Percentiles rank a stretch among this genome's conserved stretches.
phyloP scores from a whole-genome alignment of 352 stramenopile genomes.

The Pythium aphanidermatum region DNA sequence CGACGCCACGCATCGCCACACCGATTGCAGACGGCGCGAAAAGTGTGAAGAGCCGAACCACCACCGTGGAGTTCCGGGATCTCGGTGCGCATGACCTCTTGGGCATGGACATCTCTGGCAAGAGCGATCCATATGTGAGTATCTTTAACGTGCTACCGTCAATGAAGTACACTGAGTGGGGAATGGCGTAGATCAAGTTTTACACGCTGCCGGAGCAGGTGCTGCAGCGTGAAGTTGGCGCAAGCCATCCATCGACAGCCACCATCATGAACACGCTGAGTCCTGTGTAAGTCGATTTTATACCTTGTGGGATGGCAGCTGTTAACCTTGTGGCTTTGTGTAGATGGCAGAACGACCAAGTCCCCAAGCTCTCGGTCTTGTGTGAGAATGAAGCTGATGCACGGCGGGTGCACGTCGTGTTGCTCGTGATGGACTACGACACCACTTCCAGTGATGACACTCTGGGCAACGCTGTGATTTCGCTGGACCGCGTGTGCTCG shows the following conservation, averaged over 20 bases:
- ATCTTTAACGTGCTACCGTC: too few relatives aligned
- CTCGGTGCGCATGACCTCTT: slow-evolving; percentile 52
- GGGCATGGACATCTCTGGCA: slow-evolving; percentile 68
- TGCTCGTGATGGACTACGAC: slow-evolving; percentile 83
- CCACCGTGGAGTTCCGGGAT: slow-evolving; percentile 54
- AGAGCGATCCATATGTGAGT: slow-evolving; percentile 74
- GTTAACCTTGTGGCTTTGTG: not conserved
- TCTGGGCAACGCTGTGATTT: slow-evolving; percentile 55
- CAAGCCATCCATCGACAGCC: slow-evolving; percentile 42
- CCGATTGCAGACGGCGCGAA: slow-evolving; percentile 3
- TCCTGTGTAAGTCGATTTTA: slow-evolving; percentile 46
- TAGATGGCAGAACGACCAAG: slow-evolving; percentile 58
- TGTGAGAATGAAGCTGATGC: slow-evolving; percentile 48
- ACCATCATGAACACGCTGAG: slow-evolving; percentile 65
- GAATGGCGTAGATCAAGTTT: slow-evolving; percentile 53
- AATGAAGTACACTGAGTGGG: too few relatives aligned
- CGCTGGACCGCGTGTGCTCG: slow-evolving; percentile 47
- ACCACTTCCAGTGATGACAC: slow-evolving; percentile 62
- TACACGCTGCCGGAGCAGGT: slow-evolving; percentile 51
- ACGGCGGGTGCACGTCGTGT: slow-evolving; percentile 55
- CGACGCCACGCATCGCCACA: slow-evolving; percentile 20
- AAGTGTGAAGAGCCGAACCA: slow-evolving; percentile 26
- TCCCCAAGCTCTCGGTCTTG: slow-evolving; percentile 55
- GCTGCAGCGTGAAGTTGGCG: slow-evolving; percentile 39
- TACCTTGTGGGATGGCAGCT: not conserved